These are phyloP conservation scores for Nakaseomyces bracarensis DNA, from an alignment of 1,139 yeast genomes.

Conservation along the genomic window DNA sequence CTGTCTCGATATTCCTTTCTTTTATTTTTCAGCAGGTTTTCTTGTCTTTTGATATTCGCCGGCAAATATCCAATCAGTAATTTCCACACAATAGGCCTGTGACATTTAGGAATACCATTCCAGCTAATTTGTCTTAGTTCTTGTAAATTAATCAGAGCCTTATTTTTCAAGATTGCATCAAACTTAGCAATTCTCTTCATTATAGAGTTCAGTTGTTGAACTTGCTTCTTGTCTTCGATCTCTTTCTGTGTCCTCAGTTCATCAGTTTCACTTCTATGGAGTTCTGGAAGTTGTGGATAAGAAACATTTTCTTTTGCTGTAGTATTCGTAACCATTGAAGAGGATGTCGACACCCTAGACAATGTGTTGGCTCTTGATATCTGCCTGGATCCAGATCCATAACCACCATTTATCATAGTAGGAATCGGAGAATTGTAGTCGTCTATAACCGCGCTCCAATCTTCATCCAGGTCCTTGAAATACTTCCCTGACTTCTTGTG, in stretches of 20 bases:
- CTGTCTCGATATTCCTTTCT: slow-evolving; percentile 83
- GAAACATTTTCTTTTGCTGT: slow-evolving; percentile 10
- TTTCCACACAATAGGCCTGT: slow-evolving; percentile 87
- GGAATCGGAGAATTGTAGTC: slow-evolving; percentile 35
- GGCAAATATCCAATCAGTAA: slow-evolving; percentile 83
- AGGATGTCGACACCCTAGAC: slow-evolving; percentile 11
- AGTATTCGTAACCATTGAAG: slow-evolving; percentile 10
- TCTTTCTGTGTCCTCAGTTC: slow-evolving; percentile 27
- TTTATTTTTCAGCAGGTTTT: slow-evolving; percentile 60
- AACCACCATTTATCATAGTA: slow-evolving; percentile 34
- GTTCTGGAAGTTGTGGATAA: slow-evolving; percentile 31
- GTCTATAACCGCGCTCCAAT: slow-evolving; percentile 84
- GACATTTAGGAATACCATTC: slow-evolving; percentile 84
- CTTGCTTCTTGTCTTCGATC: slow-evolving; percentile 34
- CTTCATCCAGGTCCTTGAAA: slow-evolving; percentile 70
- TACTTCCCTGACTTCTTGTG: slow-evolving; percentile 28
- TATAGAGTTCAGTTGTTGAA: slow-evolving; percentile 50
- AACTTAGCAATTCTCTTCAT: slow-evolving; percentile 60
- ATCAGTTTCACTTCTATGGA: slow-evolving; percentile 25
- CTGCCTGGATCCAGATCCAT: slow-evolving; percentile 22
- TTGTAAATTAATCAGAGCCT: slow-evolving; percentile 52
- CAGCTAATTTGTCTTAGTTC: slow-evolving; percentile 76
- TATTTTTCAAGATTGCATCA: slow-evolving; percentile 47
- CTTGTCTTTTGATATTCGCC: slow-evolving; percentile 69
- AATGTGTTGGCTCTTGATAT: slow-evolving; percentile 8